Evolutionary conservation across 176 grass and related monocot genomes (phyloP).

Genomic region (Raddia distichophylla): DNA sequence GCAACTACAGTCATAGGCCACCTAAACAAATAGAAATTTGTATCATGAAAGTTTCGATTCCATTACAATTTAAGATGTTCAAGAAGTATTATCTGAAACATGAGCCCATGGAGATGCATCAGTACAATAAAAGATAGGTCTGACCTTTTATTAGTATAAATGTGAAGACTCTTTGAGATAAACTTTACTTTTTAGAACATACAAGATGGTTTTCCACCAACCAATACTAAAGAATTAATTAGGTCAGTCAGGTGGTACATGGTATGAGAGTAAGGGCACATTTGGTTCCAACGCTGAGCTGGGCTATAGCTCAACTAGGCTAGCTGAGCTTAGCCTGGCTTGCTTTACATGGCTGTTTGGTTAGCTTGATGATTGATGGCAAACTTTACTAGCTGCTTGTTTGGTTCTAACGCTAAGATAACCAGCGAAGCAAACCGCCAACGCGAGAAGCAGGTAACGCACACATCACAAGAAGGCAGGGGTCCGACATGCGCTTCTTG

Average conservation of each 20-base stretch:
- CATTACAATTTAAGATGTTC: background rate
- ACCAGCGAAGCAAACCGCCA: too few species aligned
- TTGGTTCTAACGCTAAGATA: too few species aligned
- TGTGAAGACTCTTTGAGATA: background rate
- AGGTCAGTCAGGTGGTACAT: background rate
- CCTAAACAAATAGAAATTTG: background rate
- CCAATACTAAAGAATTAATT: background rate
- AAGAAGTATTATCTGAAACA: conserved; percentile 4
- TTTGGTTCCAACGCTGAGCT: too few species aligned
- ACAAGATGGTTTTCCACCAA: background rate
- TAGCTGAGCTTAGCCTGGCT: too few species aligned
- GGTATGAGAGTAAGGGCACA: background rate
- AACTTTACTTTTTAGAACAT: background rate
- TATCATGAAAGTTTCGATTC: background rate
- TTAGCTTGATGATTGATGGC: too few species aligned
- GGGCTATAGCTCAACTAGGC: too few species aligned
- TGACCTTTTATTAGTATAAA: background rate
- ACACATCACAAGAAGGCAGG: too few species aligned
- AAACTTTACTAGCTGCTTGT: too few species aligned
- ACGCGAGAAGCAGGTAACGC: too few species aligned
- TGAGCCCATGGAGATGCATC: background rate
- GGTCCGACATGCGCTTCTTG: too few species aligned
- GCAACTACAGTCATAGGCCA: conserved; percentile 1
- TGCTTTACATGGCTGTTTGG: too few species aligned
- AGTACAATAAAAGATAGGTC: conserved; percentile 10